Evolutionary conservation across 2,329 filamentous ascomycete genomes (phyloP), one percentile per base, ranked within the genome.

Genomic region (Ilyonectria mors-panacis): DNA sequence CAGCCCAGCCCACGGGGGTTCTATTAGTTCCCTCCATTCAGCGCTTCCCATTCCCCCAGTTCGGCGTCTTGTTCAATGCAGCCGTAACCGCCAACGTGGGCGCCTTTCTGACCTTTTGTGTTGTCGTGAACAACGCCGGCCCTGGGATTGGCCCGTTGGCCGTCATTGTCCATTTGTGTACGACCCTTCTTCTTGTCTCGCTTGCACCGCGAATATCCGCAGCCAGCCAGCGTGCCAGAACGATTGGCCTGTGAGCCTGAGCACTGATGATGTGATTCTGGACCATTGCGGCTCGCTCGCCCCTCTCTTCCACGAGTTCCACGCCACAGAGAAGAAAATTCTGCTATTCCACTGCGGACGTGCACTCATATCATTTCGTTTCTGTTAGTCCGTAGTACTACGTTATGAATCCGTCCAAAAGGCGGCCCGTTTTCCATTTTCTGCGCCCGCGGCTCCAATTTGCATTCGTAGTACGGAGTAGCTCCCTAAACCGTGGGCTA

Each of bases 211-310:
- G 37, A 33, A 54, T 61, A 65, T 64, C 65, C 65, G 65, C 53
- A 42, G 47, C 54, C 33, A 53, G 50, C 50, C 56, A 70, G 65
- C 74, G 73, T 76, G 72, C 55, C 61, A 67, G 70, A 76, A 76
- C 74, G 72, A 76, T 71, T 76, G 73, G 73, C 71, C 72, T 66
- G 71, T 76, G 72, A 42, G 39, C 8, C 39, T 35, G 30, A 67
- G 66, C 64, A 67, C 68, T 65, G 65, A 74, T 73, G 67, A 74
- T 72, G 72, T 63, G 70, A 73, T 68, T 55, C 61, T n/a, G 17
- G 53, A 59, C 63, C 44, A 23, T 65, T 57, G 48, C n/a, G 51
- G 45, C 37, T 35, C 44, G 19, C 23, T 35, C 44, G 19, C 23
- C 15, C 42, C 54, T 51, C 37, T 35, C 50, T 26, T 30, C 10